Conservation (phyloP, 768 basidiomycete genomes). For the Suillus subaureus region DNA sequence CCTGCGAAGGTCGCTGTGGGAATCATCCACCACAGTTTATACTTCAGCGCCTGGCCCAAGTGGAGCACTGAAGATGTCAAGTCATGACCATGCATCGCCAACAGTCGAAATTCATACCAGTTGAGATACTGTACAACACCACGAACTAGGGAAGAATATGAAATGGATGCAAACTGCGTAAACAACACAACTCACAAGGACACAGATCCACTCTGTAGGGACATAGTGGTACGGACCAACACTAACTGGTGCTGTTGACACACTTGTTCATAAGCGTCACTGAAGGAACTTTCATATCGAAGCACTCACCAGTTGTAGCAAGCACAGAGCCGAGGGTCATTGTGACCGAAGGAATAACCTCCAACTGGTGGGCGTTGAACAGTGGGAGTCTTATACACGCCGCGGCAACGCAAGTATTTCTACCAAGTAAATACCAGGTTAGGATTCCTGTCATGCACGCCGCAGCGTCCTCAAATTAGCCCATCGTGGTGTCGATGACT, state of each 20-base stretch:
- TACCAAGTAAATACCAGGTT: neutral
- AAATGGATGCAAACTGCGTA: neutral
- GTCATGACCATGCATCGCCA: neutral
- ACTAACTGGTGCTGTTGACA: neutral
- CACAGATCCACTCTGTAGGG: conserved; percentile 41
- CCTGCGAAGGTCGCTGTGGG: conserved; percentile 53
- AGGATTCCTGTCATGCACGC: neutral
- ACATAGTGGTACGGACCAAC: conserved; percentile 39
- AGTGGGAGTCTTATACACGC: neutral
- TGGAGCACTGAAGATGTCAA: conserved; percentile 44
- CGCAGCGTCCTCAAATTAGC: conserved; percentile 1
- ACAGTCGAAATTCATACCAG: conserved; percentile 30
- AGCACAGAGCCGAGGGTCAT: neutral
- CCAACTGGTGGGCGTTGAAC: neutral
- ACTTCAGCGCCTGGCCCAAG: conserved; percentile 43
- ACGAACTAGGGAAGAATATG: conserved; percentile 29
- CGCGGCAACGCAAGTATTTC: neutral
- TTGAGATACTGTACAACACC: conserved; percentile 43
- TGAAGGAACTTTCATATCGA: neutral
- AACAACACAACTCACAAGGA: conserved; percentile 18
- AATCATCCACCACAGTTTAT: conserved; percentile 54
- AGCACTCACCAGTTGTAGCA: neutral
- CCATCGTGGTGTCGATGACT: neutral
- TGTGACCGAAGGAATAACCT: neutral
- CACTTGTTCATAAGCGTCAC: neutral